Percentiles rank a stretch among this genome's conserved stretches.
Evolutionary conservation across 106 monocot species (phyloP).

Genomic region (Phalaenopsis aphrodite): DNA sequence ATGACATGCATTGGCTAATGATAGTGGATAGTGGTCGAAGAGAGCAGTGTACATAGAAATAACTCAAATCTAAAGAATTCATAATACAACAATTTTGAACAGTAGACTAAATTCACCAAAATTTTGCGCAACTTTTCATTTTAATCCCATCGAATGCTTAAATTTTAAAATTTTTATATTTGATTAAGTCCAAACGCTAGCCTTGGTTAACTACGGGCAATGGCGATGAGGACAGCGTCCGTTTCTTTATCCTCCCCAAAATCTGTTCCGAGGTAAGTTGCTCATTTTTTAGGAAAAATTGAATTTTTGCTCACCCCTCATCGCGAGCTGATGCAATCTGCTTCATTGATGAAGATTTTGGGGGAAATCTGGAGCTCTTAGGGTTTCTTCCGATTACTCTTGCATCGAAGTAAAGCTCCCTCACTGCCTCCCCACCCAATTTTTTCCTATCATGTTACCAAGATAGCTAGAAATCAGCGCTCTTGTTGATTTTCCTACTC

Average conservation of each 20-base stretch:
- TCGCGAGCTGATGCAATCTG: background rate
- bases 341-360: background rate
- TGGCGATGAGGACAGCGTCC: background rate
- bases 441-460: no score
- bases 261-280: background rate
- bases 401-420: slow-evolving; percentile 2
- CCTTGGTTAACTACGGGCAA: background rate
- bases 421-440: background rate
- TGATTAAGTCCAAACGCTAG: no score
- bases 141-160: no score
- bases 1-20: no score
- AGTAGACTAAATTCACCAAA: no score
- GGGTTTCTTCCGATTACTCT: slow-evolving; percentile 1
- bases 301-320: background rate
- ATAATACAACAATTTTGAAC: no score
- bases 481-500: background rate
- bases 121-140: no score
- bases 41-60: no score
- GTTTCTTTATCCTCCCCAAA: background rate
- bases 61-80: no score
- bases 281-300: background rate
- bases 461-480: background rate
- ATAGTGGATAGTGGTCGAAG: no score
- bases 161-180: no score
- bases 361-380: background rate